Evolutionary conservation across 495 filamentous ascomycete genomes (phyloP).

Genomic region (Hypoxylon cercidicola): DNA sequence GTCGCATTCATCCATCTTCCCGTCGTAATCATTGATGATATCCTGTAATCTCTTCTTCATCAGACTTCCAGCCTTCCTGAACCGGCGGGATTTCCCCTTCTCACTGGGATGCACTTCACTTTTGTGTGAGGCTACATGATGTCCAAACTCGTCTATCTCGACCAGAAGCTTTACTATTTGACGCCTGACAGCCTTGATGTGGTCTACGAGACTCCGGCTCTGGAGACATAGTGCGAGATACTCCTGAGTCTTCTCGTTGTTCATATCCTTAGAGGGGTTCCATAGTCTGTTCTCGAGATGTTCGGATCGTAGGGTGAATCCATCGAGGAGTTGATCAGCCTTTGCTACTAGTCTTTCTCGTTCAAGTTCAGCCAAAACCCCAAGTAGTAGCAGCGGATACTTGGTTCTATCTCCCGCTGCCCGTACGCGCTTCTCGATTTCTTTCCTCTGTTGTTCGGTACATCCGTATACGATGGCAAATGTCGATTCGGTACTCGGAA

Average conservation of each 20-base stretch:
- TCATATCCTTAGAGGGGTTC: conserved; percentile 26
- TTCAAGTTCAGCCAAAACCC: conserved; percentile 29
- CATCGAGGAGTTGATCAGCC: conserved; percentile 23
- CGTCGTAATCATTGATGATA: conserved; percentile 38
- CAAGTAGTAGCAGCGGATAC: conserved; percentile 28
- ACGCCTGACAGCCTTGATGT: conserved; percentile 31
- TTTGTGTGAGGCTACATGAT: conserved; percentile 5
- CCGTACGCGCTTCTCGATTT: conserved; percentile 18
- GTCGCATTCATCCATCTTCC: conserved; percentile 37
- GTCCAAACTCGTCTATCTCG: conserved; percentile 29
- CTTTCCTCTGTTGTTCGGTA: conserved; percentile 11
- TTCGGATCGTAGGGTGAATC: conserved; percentile 20
- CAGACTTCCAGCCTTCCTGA: conserved; percentile 15
- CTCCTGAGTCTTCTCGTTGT: conserved; percentile 27
- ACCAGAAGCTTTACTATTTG: conserved; percentile 22
- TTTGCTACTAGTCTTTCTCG: conserved; percentile 10
- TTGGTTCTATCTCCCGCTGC: conserved; percentile 12
- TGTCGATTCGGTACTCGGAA: conserved; percentile 23
- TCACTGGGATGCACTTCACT: background rate
- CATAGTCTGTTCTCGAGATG: conserved; percentile 14
- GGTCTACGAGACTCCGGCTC: conserved; percentile 22
- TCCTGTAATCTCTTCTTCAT: conserved; percentile 38
- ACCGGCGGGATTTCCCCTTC: conserved; percentile 2
- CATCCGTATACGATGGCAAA: conserved; percentile 35
- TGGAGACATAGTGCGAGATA: conserved; percentile 27